Conservation (phyloP, 305 asterid genomes). For the Fraxinus platypoda region DNA sequence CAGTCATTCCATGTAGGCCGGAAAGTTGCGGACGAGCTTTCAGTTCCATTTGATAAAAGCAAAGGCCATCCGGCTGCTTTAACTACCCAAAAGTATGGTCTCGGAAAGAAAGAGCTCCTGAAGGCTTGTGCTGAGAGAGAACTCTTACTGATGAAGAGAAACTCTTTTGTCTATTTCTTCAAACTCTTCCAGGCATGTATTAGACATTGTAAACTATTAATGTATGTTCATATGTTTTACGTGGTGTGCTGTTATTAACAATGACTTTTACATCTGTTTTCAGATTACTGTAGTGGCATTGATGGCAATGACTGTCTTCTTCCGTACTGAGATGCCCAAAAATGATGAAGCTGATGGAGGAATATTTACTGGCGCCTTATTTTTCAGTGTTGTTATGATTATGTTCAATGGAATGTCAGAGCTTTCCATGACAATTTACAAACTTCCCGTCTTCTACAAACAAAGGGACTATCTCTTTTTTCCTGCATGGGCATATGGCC, state of each 20-base stretch:
- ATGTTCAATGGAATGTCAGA: conserved; percentile 68
- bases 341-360: conserved; percentile 44
- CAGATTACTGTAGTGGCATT: conserved; percentile 44
- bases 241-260: background rate
- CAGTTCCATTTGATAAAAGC: conserved; percentile 53
- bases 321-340: conserved; percentile 56
- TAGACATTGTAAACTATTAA: background rate
- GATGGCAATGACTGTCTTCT: conserved; percentile 48
- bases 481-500: conserved; percentile 76
- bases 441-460: conserved; percentile 83
- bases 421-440: conserved; percentile 51
- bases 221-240: background rate
- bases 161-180: conserved; percentile 58
- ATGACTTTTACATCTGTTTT: conserved; percentile 17
- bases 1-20: conserved; percentile 53
- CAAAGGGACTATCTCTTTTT: conserved; percentile 66
- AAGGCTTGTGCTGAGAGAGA: conserved; percentile 65
- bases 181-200: conserved; percentile 46
- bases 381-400: conserved; percentile 33
- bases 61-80: conserved; percentile 77
- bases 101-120: conserved; percentile 52
- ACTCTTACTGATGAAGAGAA: conserved; percentile 59
- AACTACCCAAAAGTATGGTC: conserved; percentile 55
- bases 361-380: conserved; percentile 47
- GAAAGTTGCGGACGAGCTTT: conserved; percentile 51